Base-by-base conservation (phyloP, 768 basidiomycete genomes). In the Boletus bicolor region DNA sequence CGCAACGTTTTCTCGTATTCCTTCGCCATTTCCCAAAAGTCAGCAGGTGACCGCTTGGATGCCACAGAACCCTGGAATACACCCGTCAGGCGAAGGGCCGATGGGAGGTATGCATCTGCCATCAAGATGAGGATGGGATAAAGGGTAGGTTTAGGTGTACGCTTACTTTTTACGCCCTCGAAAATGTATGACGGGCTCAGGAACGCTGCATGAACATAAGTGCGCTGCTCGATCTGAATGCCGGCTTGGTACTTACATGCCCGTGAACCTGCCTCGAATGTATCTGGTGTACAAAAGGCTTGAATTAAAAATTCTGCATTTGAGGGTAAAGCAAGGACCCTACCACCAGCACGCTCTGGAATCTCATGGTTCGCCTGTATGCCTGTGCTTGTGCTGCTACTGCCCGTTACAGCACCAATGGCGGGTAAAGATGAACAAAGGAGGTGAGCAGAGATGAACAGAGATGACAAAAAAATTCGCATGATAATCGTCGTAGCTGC, bases 21-120 rank as follows among this genome's bases (percentile, higher is more conserved):
- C 21, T 50, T 53, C 0, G 37, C 60, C 24, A 5, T 26, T 8
- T 65, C 60, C 64, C 50, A 62, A 51, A 56, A 59, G 36, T 63
- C 45, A 5, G 44, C 26, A 0, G 53, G 17, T 1, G 63, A 48
- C 10, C 26, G 9, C 15, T 36, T 5, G 17, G 56, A 19, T 5
- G 19, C 38, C 10, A 39, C 11, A 5, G 43, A 21, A 2, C 44
- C 28, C 35, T 54, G 35, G 28, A 46, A 2, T 5, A 14, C n/a
- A 6, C 28, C 21, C 11, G 35, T 35, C 26, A 51, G 1, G 28
- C 32, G 58, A 26, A 57, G 38, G 2, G 37, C 26, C 0, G 44
- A 35, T 2, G 55, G 48, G 4, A 52, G 30, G 24, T 39, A 47
- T 11, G 45, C 38, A 39, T 49, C 62, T 64, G 28, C 2, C 24